Conservation (phyloP, 2,329 filamentous ascomycete genomes). For the Trichoderma arundinaceum region DNA sequence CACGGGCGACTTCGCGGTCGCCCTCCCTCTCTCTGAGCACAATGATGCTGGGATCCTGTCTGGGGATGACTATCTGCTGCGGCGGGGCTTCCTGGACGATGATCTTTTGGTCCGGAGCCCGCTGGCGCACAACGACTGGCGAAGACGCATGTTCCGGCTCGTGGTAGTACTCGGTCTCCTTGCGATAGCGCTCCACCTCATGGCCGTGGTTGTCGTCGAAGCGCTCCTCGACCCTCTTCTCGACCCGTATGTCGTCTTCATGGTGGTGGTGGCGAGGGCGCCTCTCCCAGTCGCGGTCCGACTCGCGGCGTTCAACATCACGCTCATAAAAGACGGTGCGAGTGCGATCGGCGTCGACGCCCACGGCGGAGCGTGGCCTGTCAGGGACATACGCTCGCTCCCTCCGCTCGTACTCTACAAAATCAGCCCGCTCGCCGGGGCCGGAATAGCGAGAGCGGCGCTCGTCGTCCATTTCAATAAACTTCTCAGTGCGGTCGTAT, state of each 20-base stretch:
- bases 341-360: constrained; percentile 48
- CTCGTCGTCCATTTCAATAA: constrained; percentile 54
- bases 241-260: constrained; percentile 60
- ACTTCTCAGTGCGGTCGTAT: constrained; percentile 47
- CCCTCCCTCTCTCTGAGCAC: constrained; percentile 52
- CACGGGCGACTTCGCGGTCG: constrained; percentile 45
- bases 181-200: constrained; percentile 64
- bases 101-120: constrained; percentile 63
- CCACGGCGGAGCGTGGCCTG: constrained; percentile 58
- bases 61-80: constrained; percentile 57
- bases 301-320: constrained; percentile 48
- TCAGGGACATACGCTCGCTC: constrained; percentile 50
- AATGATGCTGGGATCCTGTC: constrained; percentile 52
- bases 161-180: constrained; percentile 67
- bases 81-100: constrained; percentile 64
- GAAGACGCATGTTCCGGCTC: constrained; percentile 55
- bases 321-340: constrained; percentile 53
- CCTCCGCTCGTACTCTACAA: constrained; percentile 52
- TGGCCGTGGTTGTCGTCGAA: constrained; percentile 52
- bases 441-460: constrained; percentile 52
- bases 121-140: constrained; percentile 63
- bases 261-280: constrained; percentile 49
- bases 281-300: constrained; percentile 53
- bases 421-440: constrained; percentile 50
- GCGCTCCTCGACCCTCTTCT: constrained; percentile 59